Conservation (phyloP, 768 basidiomycete genomes). For the Auriscalpium microsporum region DNA sequence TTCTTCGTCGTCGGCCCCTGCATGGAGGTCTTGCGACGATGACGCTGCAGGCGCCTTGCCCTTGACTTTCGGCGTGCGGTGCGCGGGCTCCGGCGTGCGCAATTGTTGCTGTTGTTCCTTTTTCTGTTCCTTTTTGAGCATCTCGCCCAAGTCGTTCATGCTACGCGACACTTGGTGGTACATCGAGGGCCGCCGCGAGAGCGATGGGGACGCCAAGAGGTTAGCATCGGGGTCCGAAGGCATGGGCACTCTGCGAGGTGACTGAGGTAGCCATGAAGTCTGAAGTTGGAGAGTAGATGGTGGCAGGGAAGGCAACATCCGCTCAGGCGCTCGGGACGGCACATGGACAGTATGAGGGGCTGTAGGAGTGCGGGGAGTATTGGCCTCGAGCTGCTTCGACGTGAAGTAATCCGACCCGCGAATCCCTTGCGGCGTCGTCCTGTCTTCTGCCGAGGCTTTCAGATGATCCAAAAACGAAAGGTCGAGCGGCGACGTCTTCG, state of each 20-base stretch:
- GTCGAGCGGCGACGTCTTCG: slow-evolving; percentile 9
- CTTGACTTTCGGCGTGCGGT: slow-evolving; percentile 1
- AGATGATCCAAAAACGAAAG: slow-evolving; percentile 12
- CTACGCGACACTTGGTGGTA: slow-evolving; percentile 14
- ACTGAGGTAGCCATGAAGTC: neutral
- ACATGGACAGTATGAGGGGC: neutral
- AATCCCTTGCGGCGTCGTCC: slow-evolving; percentile 1
- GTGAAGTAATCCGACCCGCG: slow-evolving; percentile 23
- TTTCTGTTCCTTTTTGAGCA: slow-evolving; percentile 2
- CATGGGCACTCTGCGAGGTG: slow-evolving; percentile 19
- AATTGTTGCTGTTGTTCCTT: neutral
- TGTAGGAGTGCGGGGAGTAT: neutral
- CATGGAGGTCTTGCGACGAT: neutral
- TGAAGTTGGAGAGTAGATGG: neutral
- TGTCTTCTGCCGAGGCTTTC: slow-evolving; percentile 5
- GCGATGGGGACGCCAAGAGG: neutral
- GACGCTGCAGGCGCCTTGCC: neutral
- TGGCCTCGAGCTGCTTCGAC: slow-evolving; percentile 7
- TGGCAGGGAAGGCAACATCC: slow-evolving; percentile 8
- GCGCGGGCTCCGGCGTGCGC: slow-evolving; percentile 1
- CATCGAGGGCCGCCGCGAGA: slow-evolving; percentile 9
- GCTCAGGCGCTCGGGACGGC: neutral
- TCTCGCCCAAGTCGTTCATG: slow-evolving; percentile 12
- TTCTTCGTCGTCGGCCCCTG: neutral
- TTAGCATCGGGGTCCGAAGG: slow-evolving; percentile 11